Percentiles rank a stretch among this genome's conserved stretches.
phyloP scores from a whole-genome alignment of 73 alveolate species.

The Paramecium tetraurelia region DNA sequence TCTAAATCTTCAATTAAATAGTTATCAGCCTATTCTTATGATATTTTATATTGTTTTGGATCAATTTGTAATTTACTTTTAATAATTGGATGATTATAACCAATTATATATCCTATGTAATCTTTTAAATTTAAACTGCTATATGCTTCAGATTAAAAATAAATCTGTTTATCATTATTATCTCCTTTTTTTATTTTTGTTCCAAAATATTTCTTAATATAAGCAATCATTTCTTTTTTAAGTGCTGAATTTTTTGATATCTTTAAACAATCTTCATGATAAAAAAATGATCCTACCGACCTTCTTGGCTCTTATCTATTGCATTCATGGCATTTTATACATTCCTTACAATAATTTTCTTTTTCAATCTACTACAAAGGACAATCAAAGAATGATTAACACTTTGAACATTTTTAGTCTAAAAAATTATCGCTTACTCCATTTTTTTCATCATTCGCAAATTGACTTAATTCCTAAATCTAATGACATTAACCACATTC shows the following conservation, averaged over 20 bases:
- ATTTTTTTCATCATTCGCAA: not conserved
- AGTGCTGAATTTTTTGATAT: not conserved
- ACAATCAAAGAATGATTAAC: not conserved
- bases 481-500: not conserved
- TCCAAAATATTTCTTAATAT: not conserved
- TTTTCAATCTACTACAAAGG: not conserved
- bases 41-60: not conserved
- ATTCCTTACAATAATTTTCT: not conserved
- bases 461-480: not conserved
- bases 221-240: not conserved
- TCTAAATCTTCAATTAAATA: not conserved
- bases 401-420: not conserved
- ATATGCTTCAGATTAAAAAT: not conserved
- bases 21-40: not conserved
- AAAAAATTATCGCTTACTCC: not conserved
- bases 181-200: not conserved
- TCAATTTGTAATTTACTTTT: not conserved
- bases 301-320: not conserved
- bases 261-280: not conserved
- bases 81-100: not conserved
- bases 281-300: not conserved
- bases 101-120: not conserved
- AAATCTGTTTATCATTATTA: not conserved
- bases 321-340: not conserved
- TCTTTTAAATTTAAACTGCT: not conserved